Base-by-base conservation (phyloP, 805 yeast species). In the Hanseniaspora mollemarum region DNA sequence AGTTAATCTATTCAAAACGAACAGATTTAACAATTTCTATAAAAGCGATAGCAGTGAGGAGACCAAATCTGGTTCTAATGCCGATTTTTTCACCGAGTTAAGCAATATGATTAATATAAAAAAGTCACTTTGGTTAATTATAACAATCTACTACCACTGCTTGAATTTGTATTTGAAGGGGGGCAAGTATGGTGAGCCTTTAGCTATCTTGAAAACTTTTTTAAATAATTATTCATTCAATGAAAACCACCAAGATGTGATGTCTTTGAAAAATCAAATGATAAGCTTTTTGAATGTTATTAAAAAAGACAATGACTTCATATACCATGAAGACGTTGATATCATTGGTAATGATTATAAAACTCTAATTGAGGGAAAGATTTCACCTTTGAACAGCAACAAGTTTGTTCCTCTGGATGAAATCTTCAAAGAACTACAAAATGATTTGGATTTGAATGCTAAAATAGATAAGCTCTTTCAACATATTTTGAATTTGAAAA, bases 221-320 rank as follows among this genome's bases (percentile, higher is more conserved):
- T 59, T 67, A 5, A 73, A 71, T 2, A 61, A 41, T 13, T 49
- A 42, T 18, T 15, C 32, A 3, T 44, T 39, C 10, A 67, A n/a
- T 55, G 60, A 44, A 42, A 55, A 59, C n/a, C 65, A 67, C 1
- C 64, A 57, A 28, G 71, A 69, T 46, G 60, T 60, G 33, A 64
- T 63, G 19, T 54, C 58, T 1, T 60, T 65, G 37, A 62, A 65
- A 36, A 61, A 66, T 2, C 51, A 64, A 3, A 55, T 63, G 4
- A 72, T 70, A 16, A 64, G 63, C 15, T 69, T 71, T 44, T 55
- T 68, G 13, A 62, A 62, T 25, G 57, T 63, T 2, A 58, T 85
- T 57, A 78, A 74, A 24, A 87, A 83, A 57, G 97, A 90, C 60
- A 90, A 90, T 60, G 96, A 90, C 61, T 81, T 78, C 58, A 85